Evolutionary conservation across 202 grass and related monocot genomes (phyloP).

Genomic region (Musa balbisiana): DNA sequence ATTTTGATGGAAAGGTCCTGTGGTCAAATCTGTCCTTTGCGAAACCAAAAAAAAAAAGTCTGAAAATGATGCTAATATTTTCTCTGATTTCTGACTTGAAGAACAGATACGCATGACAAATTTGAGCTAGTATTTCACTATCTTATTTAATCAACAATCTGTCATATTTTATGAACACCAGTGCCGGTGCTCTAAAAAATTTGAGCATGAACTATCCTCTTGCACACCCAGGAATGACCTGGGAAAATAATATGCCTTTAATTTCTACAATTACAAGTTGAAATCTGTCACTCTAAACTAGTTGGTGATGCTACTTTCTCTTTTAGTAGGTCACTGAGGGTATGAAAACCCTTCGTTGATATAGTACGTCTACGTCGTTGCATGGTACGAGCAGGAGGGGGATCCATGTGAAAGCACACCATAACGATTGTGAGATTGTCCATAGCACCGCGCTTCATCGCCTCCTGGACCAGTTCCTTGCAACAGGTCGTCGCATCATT

Average conservation of each 20-base stretch:
- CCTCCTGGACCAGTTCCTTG: constrained; percentile 68
- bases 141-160: not conserved
- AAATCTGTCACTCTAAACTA: not conserved
- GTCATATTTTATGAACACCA: not conserved
- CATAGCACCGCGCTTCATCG: constrained; percentile 33
- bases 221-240: not conserved
- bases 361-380: constrained; percentile 40
- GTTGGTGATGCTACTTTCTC: constrained; percentile 3
- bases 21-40: no score
- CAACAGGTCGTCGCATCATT: constrained; percentile 65
- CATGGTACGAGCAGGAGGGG: constrained; percentile 29
- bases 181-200: not conserved
- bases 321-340: constrained; percentile 51
- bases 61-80: no score
- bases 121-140: not conserved
- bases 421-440: constrained; percentile 80
- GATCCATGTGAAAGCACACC: constrained; percentile 71
- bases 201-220: not conserved
- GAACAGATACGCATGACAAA: no score
- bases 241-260: not conserved
- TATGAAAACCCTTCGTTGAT: constrained; percentile 63
- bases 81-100: not conserved
- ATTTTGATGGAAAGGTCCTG: no score
- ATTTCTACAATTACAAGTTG: not conserved
- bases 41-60: no score